phyloP scores from a whole-genome alignment of 2,329 filamentous ascomycete species.

The Rhexocercosporidium sp. region DNA sequence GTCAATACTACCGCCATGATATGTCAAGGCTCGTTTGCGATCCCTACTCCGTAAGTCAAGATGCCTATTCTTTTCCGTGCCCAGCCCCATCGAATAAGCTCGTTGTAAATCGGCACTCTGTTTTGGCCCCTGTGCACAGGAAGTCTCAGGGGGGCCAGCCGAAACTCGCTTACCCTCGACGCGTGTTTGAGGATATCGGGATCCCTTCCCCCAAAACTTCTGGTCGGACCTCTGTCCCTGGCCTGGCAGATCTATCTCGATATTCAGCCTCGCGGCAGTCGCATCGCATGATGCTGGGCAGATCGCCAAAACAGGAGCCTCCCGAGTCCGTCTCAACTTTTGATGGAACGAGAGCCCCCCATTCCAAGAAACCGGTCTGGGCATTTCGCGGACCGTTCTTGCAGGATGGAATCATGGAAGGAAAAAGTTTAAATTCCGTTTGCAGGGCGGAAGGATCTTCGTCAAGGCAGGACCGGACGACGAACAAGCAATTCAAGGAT shows the following conservation, averaged over 20 bases:
- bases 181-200: slow-evolving; percentile 41
- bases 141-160: slow-evolving; percentile 33
- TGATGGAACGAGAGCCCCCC: slow-evolving; percentile 1
- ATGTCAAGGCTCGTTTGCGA: slow-evolving; percentile 4
- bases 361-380: slow-evolving; percentile 2
- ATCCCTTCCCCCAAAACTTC: background rate
- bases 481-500: slow-evolving; percentile 33
- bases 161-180: slow-evolving; percentile 50
- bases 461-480: slow-evolving; percentile 19
- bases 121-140: slow-evolving; percentile 28
- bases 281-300: slow-evolving; percentile 28
- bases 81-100: slow-evolving; percentile 11
- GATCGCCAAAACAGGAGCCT: slow-evolving; percentile 32
- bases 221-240: slow-evolving; percentile 9
- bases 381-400: slow-evolving; percentile 1
- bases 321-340: slow-evolving; percentile 37
- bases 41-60: too few species aligned
- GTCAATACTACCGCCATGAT: background rate
- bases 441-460: slow-evolving; percentile 30
- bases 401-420: background rate
- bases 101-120: slow-evolving; percentile 6
- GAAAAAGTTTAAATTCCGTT: slow-evolving; percentile 15
- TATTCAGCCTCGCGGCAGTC: slow-evolving; percentile 26
- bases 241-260: slow-evolving; percentile 19
- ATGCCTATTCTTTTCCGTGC: background rate